Evolutionary conservation across 345 rosid genomes (phyloP).

Genomic region (Litchi chinensis): DNA sequence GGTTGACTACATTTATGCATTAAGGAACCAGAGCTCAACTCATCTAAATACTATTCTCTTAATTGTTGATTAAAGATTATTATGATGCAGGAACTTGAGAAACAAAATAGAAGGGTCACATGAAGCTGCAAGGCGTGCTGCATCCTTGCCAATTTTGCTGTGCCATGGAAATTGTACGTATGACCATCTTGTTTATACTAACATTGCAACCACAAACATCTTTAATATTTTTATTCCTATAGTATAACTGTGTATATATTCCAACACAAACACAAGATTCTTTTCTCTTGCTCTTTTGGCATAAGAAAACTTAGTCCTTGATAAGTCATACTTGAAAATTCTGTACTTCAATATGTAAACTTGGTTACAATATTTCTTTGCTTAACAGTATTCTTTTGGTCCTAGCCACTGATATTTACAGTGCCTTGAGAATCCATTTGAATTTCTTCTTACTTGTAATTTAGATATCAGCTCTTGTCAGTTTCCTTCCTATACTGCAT

Average conservation of each 20-base stretch:
- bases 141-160: conserved; percentile 63
- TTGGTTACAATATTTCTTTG: too few species aligned
- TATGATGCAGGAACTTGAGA: conserved; percentile 47
- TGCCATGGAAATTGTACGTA: conserved; percentile 67
- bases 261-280: not conserved
- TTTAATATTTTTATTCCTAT: not conserved
- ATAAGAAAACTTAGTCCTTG: not conserved
- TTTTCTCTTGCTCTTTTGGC: not conserved
- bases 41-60: conserved; percentile 3
- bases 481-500: too few species aligned
- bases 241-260: not conserved
- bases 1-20: conserved; percentile 4
- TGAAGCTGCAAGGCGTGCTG: conserved; percentile 68
- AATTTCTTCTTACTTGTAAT: too few species aligned
- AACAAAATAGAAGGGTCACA: conserved; percentile 62
- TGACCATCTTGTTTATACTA: not conserved
- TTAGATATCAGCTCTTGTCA: too few species aligned
- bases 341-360: not conserved
- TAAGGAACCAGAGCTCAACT: not conserved
- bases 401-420: too few species aligned
- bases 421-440: too few species aligned
- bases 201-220: not conserved
- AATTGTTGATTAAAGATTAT: conserved; percentile 5
- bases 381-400: too few species aligned
- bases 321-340: not conserved